A percentile compares a stretch with the other conserved stretches of the same genome.
These are phyloP conservation scores for Dissoconium aciculare DNA, from an alignment of 2,329 filamentous ascomycete species.

Conservation along the genomic window DNA sequence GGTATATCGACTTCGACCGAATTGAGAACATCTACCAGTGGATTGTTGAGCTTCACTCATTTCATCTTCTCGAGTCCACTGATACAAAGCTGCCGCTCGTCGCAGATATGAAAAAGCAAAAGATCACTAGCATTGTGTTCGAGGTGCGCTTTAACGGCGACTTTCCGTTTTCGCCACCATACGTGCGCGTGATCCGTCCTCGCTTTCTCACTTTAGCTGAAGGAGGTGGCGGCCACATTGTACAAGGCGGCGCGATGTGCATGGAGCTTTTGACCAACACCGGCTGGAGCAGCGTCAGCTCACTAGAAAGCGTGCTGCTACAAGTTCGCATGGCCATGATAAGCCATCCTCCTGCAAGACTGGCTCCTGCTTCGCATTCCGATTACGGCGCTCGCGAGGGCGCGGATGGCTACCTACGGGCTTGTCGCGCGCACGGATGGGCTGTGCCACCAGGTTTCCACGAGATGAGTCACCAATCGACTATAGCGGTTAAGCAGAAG, in stretches of 20 bases:
- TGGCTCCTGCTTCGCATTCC: constrained; percentile 27
- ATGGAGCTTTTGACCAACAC: constrained; percentile 63
- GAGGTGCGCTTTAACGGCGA: constrained; percentile 67
- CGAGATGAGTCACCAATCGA: constrained; percentile 32
- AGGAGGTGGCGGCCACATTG: constrained; percentile 78
- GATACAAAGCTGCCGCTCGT: constrained; percentile 46
- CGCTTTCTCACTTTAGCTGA: constrained; percentile 55
- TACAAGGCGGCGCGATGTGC: constrained; percentile 65
- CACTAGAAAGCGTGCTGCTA: constrained; percentile 64
- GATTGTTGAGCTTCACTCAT: constrained; percentile 81
- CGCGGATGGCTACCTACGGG: constrained; percentile 55
- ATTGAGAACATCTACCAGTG: constrained; percentile 72
- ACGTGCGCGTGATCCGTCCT: constrained; percentile 68
- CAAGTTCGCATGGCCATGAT: constrained; percentile 68
- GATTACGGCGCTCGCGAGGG: constrained; percentile 56
- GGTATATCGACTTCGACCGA: constrained; percentile 58
- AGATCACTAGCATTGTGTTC: constrained; percentile 54
- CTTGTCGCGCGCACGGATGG: constrained; percentile 59
- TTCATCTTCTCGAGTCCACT: constrained; percentile 29
- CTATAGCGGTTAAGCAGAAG: constrained; percentile 9
- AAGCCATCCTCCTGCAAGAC: constrained; percentile 58
- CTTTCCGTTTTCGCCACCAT: constrained; percentile 67
- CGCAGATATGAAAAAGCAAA: constrained; percentile 52
- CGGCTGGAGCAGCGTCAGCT: constrained; percentile 61
- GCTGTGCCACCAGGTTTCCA: constrained; percentile 48